A percentile compares a stretch with the other conserved stretches of the same genome.
Conservation (phyloP, 2,329 filamentous ascomycete genomes). For the Fusarium aywerte region DNA sequence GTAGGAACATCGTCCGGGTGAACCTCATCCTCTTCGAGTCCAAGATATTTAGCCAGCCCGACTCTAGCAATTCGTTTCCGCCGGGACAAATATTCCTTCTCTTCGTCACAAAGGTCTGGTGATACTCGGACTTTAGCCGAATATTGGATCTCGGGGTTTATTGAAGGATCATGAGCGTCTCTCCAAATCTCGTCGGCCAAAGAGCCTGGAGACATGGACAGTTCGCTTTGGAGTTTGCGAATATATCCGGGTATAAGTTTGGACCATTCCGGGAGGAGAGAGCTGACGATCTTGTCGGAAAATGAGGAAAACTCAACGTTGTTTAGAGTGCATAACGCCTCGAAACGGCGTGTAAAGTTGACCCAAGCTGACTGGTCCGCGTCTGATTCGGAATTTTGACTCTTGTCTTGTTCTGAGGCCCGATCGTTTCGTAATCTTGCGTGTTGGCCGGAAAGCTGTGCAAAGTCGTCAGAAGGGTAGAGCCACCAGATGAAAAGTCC, state of each 20-base stretch:
- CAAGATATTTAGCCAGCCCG: constrained; percentile 85
- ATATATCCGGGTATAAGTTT: constrained; percentile 79
- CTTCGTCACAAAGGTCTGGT: constrained; percentile 81
- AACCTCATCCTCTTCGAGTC: constrained; percentile 80
- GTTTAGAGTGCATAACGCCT: constrained; percentile 64
- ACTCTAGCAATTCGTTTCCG: constrained; percentile 74
- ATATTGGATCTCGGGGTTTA: constrained; percentile 88
- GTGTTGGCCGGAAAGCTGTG: constrained; percentile 47
- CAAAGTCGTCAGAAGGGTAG: constrained; percentile 58
- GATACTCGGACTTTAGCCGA: constrained; percentile 86
- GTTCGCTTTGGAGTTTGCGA: constrained; percentile 84
- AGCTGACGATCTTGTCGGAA: constrained; percentile 71
- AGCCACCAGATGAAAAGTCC: constrained; percentile 57
- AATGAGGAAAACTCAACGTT: constrained; percentile 66
- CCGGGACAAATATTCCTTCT: constrained; percentile 77
- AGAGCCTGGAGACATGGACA: constrained; percentile 88
- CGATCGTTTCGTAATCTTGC: constrained; percentile 14
- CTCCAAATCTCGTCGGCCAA: constrained; percentile 93
- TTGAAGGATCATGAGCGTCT: constrained; percentile 83
- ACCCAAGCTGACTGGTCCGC: constrained; percentile 58
- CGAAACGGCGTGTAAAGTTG: constrained; percentile 59
- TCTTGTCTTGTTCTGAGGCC: constrained; percentile 11
- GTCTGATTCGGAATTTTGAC: constrained; percentile 29
- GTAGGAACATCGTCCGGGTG: constrained; percentile 91
- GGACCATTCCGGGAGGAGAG: constrained; percentile 86